Evolutionary conservation across 2,329 filamentous ascomycete genomes (phyloP).

Genomic region (Neonectria sp.): DNA sequence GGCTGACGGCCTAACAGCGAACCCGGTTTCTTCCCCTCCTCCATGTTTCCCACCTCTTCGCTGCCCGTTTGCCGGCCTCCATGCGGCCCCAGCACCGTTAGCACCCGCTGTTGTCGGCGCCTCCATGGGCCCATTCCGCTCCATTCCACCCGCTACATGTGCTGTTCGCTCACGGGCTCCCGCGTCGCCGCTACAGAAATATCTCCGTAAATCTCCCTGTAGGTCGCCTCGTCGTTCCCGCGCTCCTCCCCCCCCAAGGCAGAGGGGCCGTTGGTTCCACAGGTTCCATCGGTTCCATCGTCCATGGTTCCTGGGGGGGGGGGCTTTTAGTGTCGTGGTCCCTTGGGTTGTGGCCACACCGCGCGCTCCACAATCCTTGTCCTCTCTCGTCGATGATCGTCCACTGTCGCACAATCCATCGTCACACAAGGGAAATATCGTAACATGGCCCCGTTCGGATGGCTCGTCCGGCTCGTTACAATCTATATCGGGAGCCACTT

Average conservation of each 20-base stretch:
- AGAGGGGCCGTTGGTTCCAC: constrained; percentile 3
- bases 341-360: constrained; percentile 14
- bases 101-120: constrained; percentile 32
- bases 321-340: background rate
- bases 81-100: constrained; percentile 5
- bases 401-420: constrained; percentile 22
- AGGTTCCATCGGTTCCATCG: background rate
- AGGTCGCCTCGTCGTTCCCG: background rate
- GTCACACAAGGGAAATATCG: constrained; percentile 23
- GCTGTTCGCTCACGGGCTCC: constrained; percentile 42
- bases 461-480: constrained; percentile 21
- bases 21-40: constrained; percentile 40
- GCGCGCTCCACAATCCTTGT: constrained; percentile 9
- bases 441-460: constrained; percentile 28
- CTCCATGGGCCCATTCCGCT: constrained; percentile 46
- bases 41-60: background rate
- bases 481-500: constrained; percentile 36
- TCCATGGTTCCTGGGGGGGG: constrained; percentile 3
- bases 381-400: constrained; percentile 1
- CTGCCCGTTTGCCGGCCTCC: constrained; percentile 20
- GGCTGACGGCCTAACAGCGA: constrained; percentile 3
- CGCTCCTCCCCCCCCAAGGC: background rate
- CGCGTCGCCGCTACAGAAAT: constrained; percentile 24
- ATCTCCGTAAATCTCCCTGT: constrained; percentile 36
- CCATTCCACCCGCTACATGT: constrained; percentile 34